Conservation (phyloP, 2,329 filamentous ascomycete genomes). For the Talaromyces sp. region DNA sequence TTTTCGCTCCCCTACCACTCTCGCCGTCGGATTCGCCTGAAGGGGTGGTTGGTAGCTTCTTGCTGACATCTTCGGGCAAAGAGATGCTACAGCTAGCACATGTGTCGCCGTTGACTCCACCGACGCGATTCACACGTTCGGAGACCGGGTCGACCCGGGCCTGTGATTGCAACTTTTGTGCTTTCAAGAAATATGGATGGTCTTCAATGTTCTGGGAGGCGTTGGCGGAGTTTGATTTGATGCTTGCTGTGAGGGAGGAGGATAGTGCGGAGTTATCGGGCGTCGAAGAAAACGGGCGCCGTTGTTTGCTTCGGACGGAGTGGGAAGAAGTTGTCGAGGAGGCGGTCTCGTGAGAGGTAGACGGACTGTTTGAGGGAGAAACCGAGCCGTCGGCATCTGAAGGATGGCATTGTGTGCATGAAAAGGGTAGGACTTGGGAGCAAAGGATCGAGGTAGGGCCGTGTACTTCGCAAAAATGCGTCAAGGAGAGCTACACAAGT, state of each 20-base stretch:
- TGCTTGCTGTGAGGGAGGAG: conserved; percentile 25
- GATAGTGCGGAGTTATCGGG: conserved; percentile 21
- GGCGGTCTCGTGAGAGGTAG: conserved; percentile 27
- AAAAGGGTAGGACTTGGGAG: conserved; percentile 53
- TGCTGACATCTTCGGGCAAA: conserved; percentile 51
- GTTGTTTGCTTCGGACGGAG: conserved; percentile 13
- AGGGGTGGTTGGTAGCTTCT: conserved; percentile 49
- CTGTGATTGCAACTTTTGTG: conserved; percentile 8
- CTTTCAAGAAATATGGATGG: conserved; percentile 48
- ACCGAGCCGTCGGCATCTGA: conserved; percentile 28
- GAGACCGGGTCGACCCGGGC: conserved; percentile 11
- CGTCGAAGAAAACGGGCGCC: conserved; percentile 17
- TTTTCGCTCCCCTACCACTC: conserved; percentile 47
- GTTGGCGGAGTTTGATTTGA: conserved; percentile 17
- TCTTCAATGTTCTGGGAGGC: conserved; percentile 37
- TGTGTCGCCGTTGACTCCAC: conserved; percentile 45
- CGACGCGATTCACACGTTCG: conserved; percentile 41
- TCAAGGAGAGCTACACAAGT: conserved; percentile 50
- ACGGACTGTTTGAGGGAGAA: conserved; percentile 40
- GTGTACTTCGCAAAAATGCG: conserved; percentile 60
- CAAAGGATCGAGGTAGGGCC: conserved; percentile 59
- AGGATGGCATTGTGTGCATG: conserved; percentile 50
- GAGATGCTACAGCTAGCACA: conserved; percentile 56
- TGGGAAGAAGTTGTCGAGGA: conserved; percentile 20
- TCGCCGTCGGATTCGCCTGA: conserved; percentile 45